Base-by-base conservation (phyloP, 257 asterid species). In the Osmanthus fragrans region DNA sequence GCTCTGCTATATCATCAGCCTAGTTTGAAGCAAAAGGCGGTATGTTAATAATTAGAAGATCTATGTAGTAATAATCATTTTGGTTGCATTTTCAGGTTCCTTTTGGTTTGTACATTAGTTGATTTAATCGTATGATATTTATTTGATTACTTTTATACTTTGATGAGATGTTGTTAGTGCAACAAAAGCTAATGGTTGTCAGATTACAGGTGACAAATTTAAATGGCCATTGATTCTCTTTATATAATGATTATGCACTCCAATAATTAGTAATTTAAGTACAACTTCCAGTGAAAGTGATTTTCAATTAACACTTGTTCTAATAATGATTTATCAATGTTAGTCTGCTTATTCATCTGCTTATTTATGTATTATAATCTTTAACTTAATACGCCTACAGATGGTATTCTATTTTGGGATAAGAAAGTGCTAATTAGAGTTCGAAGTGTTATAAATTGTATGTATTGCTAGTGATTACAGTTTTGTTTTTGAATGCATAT, bases 141-240 rank as follows among this genome's bases (percentile, higher is more conserved):
- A 47, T 54, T 19, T n/a, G 64, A 54, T 19, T 0, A 7, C 25
- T 54, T 54, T 54, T 18, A 54, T 54, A 54, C 4, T 54, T 19
- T 19, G n/a, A 18, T n/a, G 25, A 56, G 25, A 18, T 5, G 25
- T 16, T 16, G 2, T 16, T 47, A 13, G 21, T 16, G n/a, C 9
- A 56, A 56, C 12, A 56, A 56, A 51, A n/a, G 65, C 25, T 56
- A 56, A 42, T 37, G 60, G 10, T 60, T 47, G 19, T 27, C 68
- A 81, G 49, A 65, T 68, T 76, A 71, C 47, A 76, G 36, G 40
- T 47, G 36, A 68, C 12, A 34, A 36, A 67, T 9, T 54, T 71
- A 74, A 30, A 29, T 25, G 42, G 47, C 72, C 30, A 19, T 27
- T 42, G 56, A 67, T 39, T 70, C 51, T 69, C 66, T 72, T 60